Conservation (phyloP, 257 asterid genomes). For the Catharanthus roseus region DNA sequence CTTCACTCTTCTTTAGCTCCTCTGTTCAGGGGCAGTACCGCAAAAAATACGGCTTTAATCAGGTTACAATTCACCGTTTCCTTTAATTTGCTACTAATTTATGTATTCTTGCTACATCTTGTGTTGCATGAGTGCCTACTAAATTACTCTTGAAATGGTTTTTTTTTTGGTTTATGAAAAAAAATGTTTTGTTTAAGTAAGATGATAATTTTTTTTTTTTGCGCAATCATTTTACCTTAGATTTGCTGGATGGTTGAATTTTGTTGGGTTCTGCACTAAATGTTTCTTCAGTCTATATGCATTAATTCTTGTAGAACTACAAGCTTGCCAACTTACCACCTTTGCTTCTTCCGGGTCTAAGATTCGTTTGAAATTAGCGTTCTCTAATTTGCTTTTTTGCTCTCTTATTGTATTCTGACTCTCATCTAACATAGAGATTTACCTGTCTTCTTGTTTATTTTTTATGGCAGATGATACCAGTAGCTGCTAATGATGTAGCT, state of each 20-base stretch:
- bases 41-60: slow-evolving; percentile 48
- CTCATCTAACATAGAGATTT: neutral
- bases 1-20: slow-evolving; percentile 76
- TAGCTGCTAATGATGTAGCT: slow-evolving; percentile 95
- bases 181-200: neutral
- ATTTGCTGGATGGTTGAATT: neutral
- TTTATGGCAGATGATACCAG: slow-evolving; percentile 81
- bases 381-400: neutral
- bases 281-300: no score
- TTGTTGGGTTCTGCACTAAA: neutral
- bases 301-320: neutral
- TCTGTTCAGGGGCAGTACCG: slow-evolving; percentile 72
- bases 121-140: neutral
- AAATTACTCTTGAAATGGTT: neutral
- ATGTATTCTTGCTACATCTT: no score
- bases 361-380: neutral
- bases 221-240: neutral
- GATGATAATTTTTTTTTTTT: neutral
- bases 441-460: neutral
- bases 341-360: neutral
- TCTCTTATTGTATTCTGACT: neutral
- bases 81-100: neutral
- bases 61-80: slow-evolving; percentile 33
- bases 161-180: neutral
- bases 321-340: neutral